Evolutionary conservation across 805 yeast genomes (phyloP).

Genomic region (Yamadazyma endophytica): DNA sequence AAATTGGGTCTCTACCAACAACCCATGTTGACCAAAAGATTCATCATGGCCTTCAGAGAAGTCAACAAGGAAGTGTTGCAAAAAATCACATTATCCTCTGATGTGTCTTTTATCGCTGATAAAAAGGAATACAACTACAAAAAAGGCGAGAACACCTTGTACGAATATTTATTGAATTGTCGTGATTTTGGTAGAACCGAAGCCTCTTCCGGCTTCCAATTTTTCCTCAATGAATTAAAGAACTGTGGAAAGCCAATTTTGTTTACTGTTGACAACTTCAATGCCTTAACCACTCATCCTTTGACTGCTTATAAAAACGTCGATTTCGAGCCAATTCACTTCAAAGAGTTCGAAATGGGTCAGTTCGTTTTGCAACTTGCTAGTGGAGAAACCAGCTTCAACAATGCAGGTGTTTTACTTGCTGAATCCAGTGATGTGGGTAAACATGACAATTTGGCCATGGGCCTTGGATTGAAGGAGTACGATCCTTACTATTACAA

Average conservation of each 20-base stretch:
- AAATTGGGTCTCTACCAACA: slow-evolving; percentile 55
- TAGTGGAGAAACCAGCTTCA: slow-evolving; percentile 49
- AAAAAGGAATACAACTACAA: slow-evolving; percentile 29
- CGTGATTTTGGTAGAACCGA: slow-evolving; percentile 36
- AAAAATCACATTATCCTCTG: slow-evolving; percentile 31
- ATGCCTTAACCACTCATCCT: slow-evolving; percentile 53
- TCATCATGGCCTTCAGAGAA: slow-evolving; percentile 45
- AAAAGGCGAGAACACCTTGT: slow-evolving; percentile 32
- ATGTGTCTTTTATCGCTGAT: slow-evolving; percentile 27
- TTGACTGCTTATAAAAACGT: slow-evolving; percentile 58
- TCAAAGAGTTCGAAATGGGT: slow-evolving; percentile 62
- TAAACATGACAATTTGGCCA: slow-evolving; percentile 49
- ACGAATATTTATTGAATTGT: slow-evolving; percentile 40
- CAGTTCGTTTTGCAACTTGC: slow-evolving; percentile 50
- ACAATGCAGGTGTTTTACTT: slow-evolving; percentile 60
- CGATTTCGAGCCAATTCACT: slow-evolving; percentile 52
- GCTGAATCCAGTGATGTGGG: slow-evolving; percentile 57
- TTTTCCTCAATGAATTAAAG: slow-evolving; percentile 51
- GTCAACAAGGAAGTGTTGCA: slow-evolving; percentile 32
- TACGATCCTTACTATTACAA: slow-evolving; percentile 52
- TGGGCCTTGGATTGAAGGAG: slow-evolving; percentile 50
- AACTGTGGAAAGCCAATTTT: slow-evolving; percentile 49
- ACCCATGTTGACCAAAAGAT: slow-evolving; percentile 68
- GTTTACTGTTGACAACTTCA: slow-evolving; percentile 71
- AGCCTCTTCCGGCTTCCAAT: slow-evolving; percentile 46